These are phyloP conservation scores for Ceratonia siliqua DNA, from an alignment of 306 rosid genomes.

Conservation along the genomic window DNA sequence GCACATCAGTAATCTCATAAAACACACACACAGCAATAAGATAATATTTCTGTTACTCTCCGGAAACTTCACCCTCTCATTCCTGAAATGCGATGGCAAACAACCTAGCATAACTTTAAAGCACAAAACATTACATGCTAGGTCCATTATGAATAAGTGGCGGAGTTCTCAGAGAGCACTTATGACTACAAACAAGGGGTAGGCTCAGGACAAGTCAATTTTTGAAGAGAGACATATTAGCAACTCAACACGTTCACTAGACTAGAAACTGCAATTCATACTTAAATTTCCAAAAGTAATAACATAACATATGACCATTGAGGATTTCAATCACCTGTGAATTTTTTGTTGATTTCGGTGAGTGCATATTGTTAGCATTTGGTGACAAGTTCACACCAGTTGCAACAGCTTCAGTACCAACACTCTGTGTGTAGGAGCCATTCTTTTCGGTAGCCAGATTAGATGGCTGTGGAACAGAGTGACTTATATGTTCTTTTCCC, in stretches of 20 bases:
- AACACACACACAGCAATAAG: conserved; percentile 21
- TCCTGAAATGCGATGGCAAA: conserved; percentile 15
- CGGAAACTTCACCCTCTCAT: conserved; percentile 17
- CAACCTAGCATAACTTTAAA: background rate
- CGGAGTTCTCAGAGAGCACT: conserved; percentile 4
- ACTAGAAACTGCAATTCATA: background rate
- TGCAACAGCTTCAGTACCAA: conserved; percentile 48
- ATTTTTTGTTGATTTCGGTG: conserved; percentile 59
- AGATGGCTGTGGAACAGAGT: conserved; percentile 56
- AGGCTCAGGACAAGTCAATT: background rate
- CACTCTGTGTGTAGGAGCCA: conserved; percentile 36
- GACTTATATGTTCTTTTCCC: conserved; percentile 45
- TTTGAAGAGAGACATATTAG: background rate
- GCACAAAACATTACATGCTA: background rate
- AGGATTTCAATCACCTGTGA: conserved; percentile 46
- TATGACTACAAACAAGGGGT: background rate
- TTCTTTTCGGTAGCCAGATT: conserved; percentile 56
- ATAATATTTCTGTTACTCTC: conserved; percentile 17
- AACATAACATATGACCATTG: conserved; percentile 2
- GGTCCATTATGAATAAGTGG: conserved; percentile 15
- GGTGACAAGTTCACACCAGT: conserved; percentile 42
- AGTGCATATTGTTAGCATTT: conserved; percentile 39
- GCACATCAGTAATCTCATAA: conserved; percentile 26
- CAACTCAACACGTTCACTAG: background rate
- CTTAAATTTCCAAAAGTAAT: conserved; percentile 14